These are phyloP conservation scores for Globisporangium abappressorium DNA, from an alignment of 352 stramenopile genomes.

Conservation along the genomic window DNA sequence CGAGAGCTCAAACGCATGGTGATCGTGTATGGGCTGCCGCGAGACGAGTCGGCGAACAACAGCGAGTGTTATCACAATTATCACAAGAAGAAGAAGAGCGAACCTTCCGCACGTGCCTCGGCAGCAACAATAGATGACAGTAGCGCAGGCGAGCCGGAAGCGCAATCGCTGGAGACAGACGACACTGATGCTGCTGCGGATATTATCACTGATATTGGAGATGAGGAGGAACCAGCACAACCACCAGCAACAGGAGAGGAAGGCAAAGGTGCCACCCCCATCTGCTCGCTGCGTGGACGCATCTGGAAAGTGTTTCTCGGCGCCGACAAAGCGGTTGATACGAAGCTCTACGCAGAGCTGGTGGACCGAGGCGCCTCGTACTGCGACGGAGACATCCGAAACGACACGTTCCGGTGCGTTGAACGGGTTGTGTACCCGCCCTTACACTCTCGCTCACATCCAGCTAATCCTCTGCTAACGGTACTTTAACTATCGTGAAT, in stretches of 20 bases:
- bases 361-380: constrained; percentile 71
- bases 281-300: constrained; percentile 72
- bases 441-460: too few relatives aligned
- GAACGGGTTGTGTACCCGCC: too few relatives aligned
- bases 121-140: background rate
- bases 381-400: constrained; percentile 87
- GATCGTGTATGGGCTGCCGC: constrained; percentile 73
- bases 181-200: background rate
- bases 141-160: constrained; percentile 10
- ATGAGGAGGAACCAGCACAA: background rate
- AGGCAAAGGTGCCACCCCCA: constrained; percentile 4
- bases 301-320: constrained; percentile 90
- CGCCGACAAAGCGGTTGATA: constrained; percentile 59
- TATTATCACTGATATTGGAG: background rate
- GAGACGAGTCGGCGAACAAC: constrained; percentile 29
- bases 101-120: background rate
- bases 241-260: background rate
- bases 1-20: constrained; percentile 81
- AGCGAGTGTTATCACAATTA: background rate
- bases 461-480: too few relatives aligned
- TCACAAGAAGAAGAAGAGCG: background rate
- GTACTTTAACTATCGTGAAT: too few relatives aligned
- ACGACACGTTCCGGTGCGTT: constrained; percentile 85
- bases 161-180: background rate
- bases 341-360: constrained; percentile 63